phyloP scores from a whole-genome alignment of 345 rosid genomes.

The Schrenkiella parvula region DNA sequence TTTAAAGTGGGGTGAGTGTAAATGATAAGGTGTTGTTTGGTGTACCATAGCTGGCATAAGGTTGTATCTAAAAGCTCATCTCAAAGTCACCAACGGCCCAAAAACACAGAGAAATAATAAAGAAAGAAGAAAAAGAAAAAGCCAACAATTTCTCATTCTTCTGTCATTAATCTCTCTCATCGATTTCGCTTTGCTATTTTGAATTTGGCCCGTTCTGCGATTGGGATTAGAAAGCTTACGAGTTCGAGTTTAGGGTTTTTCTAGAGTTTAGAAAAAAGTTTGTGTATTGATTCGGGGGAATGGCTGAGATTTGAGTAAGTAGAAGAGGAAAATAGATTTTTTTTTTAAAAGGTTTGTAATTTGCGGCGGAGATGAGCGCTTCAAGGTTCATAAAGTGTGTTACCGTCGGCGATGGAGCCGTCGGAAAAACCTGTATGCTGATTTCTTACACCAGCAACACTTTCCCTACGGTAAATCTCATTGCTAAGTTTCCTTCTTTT shows the following conservation, averaged over 20 bases:
- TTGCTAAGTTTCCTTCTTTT: neutral
- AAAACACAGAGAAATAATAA: neutral
- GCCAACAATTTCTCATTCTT: neutral
- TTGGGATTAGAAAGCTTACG: neutral
- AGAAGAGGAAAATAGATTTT: neutral
- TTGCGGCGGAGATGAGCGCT: conserved; percentile 61
- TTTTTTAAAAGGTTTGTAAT: neutral
- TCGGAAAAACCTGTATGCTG: conserved; percentile 91
- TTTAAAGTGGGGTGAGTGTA: conserved; percentile 28
- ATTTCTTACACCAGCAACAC: conserved; percentile 97
- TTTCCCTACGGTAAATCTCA: conserved; percentile 68
- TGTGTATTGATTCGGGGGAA: conserved; percentile 19
- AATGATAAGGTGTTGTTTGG: conserved; percentile 33
- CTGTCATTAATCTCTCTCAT: conserved; percentile 22
- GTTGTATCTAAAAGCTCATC: conserved; percentile 25
- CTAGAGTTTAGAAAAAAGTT: conserved; percentile 4
- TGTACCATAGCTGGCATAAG: conserved; percentile 33
- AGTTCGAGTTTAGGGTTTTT: neutral
- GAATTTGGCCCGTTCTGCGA: neutral
- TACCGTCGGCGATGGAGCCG: conserved; percentile 97
- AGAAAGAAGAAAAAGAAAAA: neutral
- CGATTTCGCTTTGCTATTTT: conserved; percentile 10
- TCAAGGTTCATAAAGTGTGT: conserved; percentile 97
- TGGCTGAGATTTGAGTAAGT: conserved; percentile 20
- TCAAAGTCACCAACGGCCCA: conserved; percentile 31